Base-by-base conservation (phyloP, 176 grass and related monocot genomes). In the Phragmites australis region DNA sequence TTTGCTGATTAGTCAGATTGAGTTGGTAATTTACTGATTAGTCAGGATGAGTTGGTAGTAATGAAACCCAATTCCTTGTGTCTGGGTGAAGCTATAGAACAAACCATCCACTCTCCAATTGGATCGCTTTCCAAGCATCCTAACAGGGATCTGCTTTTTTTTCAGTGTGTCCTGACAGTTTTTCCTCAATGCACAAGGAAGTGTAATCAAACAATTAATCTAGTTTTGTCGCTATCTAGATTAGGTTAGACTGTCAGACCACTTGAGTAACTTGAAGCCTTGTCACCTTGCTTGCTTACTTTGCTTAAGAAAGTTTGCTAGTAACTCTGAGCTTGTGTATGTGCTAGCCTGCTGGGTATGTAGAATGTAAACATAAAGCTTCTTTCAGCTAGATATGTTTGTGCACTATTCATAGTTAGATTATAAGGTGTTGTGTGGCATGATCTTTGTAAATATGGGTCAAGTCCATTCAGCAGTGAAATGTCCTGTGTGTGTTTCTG, bases 161-260 rank as follows among this genome's bases (percentile, higher is more conserved):
- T 77, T 49, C 51, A 32, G 32, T 70, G 17, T 3, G 2, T 51
- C n/a, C 15, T 39, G 11, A 52, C 9, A 12, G 27, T 77, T 70
- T 70, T 84, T 70, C 74, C 60, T 77, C 29, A 60, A 70, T 47
- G 8, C 74, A 16, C 42, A 70, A 85, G 17, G 30, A 77, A 84
- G 6, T 1, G 0, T 48, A 58, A 22, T 77, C 22, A 58, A 68
- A 77, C 16, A 9, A 9, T 31, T 54, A 79, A 41, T 51, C 4
- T 27, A 15, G 16, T 46, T 69, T 78, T 70, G 16, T 70, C 2
- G 1, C 43, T 70, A 30, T 70, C 64, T 50, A 59, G 30, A 48
- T 70, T 70, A 70, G 41, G 29, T n/a, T n/a, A n/a, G n/a, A n/a
- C n/a, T n/a, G 64, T 40, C 30, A 49, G 16, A 51, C n/a, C 30